Percentiles rank a stretch among this genome's conserved stretches.
Conservation (phyloP, 805 yeast genomes). For the Saccharomycopsis lassenensis region DNA sequence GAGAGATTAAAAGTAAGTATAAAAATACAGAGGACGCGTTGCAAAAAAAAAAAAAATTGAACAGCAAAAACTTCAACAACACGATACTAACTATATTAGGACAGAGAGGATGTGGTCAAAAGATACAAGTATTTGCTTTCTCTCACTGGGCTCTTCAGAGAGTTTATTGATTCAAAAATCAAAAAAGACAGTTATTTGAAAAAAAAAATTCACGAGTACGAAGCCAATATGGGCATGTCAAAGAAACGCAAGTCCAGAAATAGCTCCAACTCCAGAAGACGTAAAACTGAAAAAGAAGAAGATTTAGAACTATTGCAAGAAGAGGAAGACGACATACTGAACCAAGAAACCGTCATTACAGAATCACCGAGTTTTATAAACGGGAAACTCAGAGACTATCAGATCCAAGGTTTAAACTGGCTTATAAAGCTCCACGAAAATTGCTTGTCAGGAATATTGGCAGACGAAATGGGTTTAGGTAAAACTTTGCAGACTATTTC, state of each 20-base stretch:
- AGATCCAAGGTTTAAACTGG: slow-evolving; percentile 94
- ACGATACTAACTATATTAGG: slow-evolving; percentile 20
- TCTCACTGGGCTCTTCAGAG: slow-evolving; percentile 76
- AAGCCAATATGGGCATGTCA: slow-evolving; percentile 33
- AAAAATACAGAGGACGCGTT: background rate
- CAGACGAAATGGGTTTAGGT: slow-evolving; percentile 98
- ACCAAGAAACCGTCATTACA: slow-evolving; percentile 59
- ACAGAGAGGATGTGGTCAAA: slow-evolving; percentile 58
- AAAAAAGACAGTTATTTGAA: slow-evolving; percentile 66
- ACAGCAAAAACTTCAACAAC: background rate
- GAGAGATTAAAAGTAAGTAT: slow-evolving; percentile 12
- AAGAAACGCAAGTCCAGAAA: slow-evolving; percentile 19
- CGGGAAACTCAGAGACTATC: slow-evolving; percentile 82
- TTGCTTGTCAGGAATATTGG: slow-evolving; percentile 81
- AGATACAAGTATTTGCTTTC: slow-evolving; percentile 75
- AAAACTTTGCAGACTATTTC: slow-evolving; percentile 92
- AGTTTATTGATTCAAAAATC: slow-evolving; percentile 74
- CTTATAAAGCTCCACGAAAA: slow-evolving; percentile 80
- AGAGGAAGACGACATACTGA: slow-evolving; percentile 44
- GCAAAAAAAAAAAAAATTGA: background rate
- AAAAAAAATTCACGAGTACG: slow-evolving; percentile 46
- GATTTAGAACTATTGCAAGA: slow-evolving; percentile 84
- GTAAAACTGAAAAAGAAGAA: slow-evolving; percentile 92
- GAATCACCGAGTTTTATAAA: slow-evolving; percentile 71
- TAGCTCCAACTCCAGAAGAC: slow-evolving; percentile 34